Percentiles rank a stretch among this genome's conserved stretches.
These are phyloP conservation scores for Tetrapisispora fleetii DNA, from an alignment of 805 yeast genomes.

Conservation along the genomic window DNA sequence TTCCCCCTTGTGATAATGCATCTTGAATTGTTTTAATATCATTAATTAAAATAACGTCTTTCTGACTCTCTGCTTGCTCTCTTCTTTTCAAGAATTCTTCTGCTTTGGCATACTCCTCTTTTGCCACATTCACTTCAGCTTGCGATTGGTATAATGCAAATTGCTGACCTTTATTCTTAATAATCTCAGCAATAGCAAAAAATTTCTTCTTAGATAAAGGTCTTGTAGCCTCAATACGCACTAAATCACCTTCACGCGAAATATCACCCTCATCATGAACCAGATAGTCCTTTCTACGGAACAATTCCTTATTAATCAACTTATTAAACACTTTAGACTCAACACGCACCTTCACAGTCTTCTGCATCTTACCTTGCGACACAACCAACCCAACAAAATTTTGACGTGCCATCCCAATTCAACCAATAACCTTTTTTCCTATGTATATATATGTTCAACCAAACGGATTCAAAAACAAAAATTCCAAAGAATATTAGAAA, in stretches of 20 bases:
- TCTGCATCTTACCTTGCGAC: slow-evolving; percentile 92
- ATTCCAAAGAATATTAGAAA: too few relatives aligned
- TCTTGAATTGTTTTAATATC: slow-evolving; percentile 24
- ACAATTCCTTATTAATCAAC: slow-evolving; percentile 61
- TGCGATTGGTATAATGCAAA: slow-evolving; percentile 69
- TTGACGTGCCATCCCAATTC: slow-evolving; percentile 63
- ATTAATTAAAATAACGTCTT: slow-evolving; percentile 21
- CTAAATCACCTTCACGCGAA: slow-evolving; percentile 91
- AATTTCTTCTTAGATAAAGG: slow-evolving; percentile 74
- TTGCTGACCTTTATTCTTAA: slow-evolving; percentile 83
- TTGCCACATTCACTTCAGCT: slow-evolving; percentile 55
- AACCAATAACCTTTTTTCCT: too few relatives aligned
- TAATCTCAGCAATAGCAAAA: slow-evolving; percentile 88
- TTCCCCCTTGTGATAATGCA: slow-evolving; percentile 26
- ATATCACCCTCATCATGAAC: slow-evolving; percentile 91
- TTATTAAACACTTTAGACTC: slow-evolving; percentile 66
- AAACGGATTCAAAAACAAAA: too few relatives aligned
- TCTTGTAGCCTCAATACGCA: slow-evolving; percentile 82
- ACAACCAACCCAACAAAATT: slow-evolving; percentile 87
- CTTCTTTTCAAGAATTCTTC: slow-evolving; percentile 46
- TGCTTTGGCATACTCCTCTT: slow-evolving; percentile 55
- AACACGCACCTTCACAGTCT: slow-evolving; percentile 89
- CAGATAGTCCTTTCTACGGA: slow-evolving; percentile 70
- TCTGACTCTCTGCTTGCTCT: slow-evolving; percentile 23
- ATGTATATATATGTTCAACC: too few relatives aligned